Evolutionary conservation across 352 stramenopile species (phyloP), one percentile per base, ranked within the genome.

Genomic region (Aphanomyces stellatus): DNA sequence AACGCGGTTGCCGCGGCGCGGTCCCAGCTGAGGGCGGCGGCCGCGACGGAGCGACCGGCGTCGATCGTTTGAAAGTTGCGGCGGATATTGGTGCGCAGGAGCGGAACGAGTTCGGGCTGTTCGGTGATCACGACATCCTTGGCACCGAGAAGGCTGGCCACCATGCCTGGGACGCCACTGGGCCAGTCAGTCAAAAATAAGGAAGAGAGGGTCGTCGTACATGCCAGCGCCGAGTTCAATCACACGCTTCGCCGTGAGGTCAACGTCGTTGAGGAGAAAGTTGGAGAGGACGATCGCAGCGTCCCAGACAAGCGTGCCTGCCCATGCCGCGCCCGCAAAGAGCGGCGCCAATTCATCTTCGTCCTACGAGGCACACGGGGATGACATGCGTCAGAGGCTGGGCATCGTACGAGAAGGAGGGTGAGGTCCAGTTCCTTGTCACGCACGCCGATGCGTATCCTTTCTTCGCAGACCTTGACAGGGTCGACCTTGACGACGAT

Each of bases 281-380:
- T 76, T 71, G 24, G 82, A 73, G 49, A 93, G 73, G 56, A 88
- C 74, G 62, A 89, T 76, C 1, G 87, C 88, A 0, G 90, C 90
- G 19, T 90, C 81, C 90, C 90, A 97, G 35, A 97, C 55, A 24
- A 97, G 76, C 27, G 93, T 98, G 1, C 93, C 93, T 4, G 93
- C 93, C 93, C 93, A 98, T 40, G 87, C 80, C 6, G 88, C 90
- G 8, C 93, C 93, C 24, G 91, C 93, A 76, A 98, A 98, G 6
- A 98, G 72, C 28, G 93, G 93, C 30, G 91, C 91, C 27, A 98
- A 79, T 55, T 95, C 87, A 66, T 96, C 78, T 67, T 86, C 80
- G 79, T 88, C 78, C 84, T 93, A 56, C 10, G 15, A 27, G 24
- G 33, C 25, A 37, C 4, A 55, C 17, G 33, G 17, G 8, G 31